Conservation (phyloP, 108 stramenopile genomes). For the Discostella stelligeroides region DNA sequence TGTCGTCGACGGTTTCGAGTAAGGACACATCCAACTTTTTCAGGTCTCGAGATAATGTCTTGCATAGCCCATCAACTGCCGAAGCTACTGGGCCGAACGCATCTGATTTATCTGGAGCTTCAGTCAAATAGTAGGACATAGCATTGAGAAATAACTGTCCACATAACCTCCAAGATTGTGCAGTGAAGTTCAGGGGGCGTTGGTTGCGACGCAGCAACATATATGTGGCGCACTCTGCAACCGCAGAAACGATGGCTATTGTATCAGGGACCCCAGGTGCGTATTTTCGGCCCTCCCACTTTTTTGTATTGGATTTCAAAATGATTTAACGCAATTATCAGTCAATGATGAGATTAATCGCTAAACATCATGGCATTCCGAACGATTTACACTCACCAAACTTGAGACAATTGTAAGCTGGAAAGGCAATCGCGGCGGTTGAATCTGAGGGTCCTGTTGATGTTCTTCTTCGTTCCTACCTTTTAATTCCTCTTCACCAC, state of each 20-base stretch:
- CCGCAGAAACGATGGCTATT: constrained; percentile 57
- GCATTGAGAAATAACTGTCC: constrained; percentile 38
- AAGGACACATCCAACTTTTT: constrained; percentile 26
- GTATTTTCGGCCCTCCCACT: constrained; percentile 67
- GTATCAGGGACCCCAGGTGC: constrained; percentile 56
- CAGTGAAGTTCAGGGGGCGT: constrained; percentile 6
- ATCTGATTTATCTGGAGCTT: constrained; percentile 15
- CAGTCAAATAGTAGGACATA: constrained; percentile 31
- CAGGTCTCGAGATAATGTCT: constrained; percentile 36
- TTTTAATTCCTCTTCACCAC: background rate
- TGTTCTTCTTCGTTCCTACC: background rate
- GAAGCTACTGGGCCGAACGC: constrained; percentile 13
- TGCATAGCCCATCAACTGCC: constrained; percentile 35
- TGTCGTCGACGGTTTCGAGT: constrained; percentile 2
- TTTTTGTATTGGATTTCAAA: background rate
- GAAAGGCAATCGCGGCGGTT: constrained; percentile 10
- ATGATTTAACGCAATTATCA: background rate
- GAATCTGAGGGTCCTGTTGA: constrained; percentile 8
- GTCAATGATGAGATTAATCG: background rate
- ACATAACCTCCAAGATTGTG: constrained; percentile 17
- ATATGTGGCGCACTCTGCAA: constrained; percentile 72
- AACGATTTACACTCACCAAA: constrained; percentile 29
- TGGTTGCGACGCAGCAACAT: constrained; percentile 48
- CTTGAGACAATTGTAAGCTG: constrained; percentile 39
- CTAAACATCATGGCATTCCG: background rate